Conservation (phyloP, 2,329 filamentous ascomycete species). For the Talaromyces sp. region DNA sequence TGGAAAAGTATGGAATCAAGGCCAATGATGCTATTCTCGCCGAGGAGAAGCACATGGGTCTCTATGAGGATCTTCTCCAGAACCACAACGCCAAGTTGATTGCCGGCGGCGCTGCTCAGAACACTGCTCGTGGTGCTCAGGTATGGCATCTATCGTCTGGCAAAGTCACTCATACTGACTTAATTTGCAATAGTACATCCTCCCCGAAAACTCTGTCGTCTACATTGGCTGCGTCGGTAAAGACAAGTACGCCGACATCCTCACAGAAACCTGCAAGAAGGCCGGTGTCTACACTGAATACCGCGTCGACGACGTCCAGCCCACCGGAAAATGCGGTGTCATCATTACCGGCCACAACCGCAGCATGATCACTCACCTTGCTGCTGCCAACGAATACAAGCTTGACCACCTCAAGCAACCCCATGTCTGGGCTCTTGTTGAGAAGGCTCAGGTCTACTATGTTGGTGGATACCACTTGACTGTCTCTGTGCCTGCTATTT, state of each 20-base stretch:
- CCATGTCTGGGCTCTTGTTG: conserved; percentile 85
- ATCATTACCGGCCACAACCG: conserved; percentile 97
- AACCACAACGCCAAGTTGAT: conserved; percentile 93
- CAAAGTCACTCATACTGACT: not conserved
- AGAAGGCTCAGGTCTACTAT: conserved; percentile 86
- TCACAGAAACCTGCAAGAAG: conserved; percentile 79
- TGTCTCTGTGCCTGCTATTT: conserved; percentile 84
- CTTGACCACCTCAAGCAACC: conserved; percentile 87
- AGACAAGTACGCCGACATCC: conserved; percentile 90
- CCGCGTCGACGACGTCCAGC: conserved; percentile 76
- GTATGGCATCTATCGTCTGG: conserved; percentile 36
- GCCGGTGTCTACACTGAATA: conserved; percentile 93
- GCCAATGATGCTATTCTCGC: conserved; percentile 96
- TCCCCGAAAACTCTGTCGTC: conserved; percentile 81
- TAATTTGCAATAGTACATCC: conserved; percentile 65
- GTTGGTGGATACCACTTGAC: conserved; percentile 97
- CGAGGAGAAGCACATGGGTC: conserved; percentile 79
- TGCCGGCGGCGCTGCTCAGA: conserved; percentile 93
- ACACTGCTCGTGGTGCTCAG: conserved; percentile 91
- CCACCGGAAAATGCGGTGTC: conserved; percentile 91
- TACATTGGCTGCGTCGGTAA: conserved; percentile 92
- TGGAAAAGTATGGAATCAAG: conserved; percentile 91
- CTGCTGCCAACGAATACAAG: conserved; percentile 95
- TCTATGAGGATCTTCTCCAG: conserved; percentile 91
- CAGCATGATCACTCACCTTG: conserved; percentile 90